Evolutionary conservation across 495 filamentous ascomycete genomes (phyloP).

Genomic region (Astrothelium macrocarpum): DNA sequence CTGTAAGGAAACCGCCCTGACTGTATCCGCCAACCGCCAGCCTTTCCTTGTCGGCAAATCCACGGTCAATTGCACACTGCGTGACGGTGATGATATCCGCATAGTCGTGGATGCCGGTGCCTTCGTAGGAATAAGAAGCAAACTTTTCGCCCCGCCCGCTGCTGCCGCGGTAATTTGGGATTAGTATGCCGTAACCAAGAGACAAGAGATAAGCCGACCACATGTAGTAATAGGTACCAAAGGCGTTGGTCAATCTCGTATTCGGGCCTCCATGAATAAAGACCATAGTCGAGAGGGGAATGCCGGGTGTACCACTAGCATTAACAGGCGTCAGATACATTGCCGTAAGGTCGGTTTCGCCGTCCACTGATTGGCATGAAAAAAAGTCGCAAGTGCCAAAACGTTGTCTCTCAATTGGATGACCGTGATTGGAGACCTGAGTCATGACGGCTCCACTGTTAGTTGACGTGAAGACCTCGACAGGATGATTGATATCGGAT

Average conservation of each 20-base stretch:
- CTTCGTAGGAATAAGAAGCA: conserved; percentile 21
- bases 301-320: too few relatives aligned
- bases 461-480: too few relatives aligned
- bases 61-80: conserved; percentile 23
- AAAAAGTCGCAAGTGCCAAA: too few relatives aligned
- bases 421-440: too few relatives aligned
- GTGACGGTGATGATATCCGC: conserved; percentile 26
- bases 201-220: conserved; percentile 25
- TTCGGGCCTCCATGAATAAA: conserved; percentile 31
- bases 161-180: conserved; percentile 30
- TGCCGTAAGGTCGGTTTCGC: too few relatives aligned
- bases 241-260: conserved; percentile 23
- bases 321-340: too few relatives aligned
- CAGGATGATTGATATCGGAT: too few relatives aligned
- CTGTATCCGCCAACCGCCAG: conserved; percentile 27
- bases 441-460: too few relatives aligned
- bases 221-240: conserved; percentile 23
- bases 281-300: conserved; percentile 27
- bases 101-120: conserved; percentile 25
- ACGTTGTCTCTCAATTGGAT: too few relatives aligned
- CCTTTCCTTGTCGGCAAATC: conserved; percentile 23
- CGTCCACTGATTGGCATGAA: too few relatives aligned
- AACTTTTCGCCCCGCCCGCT: conserved; percentile 26
- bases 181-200: conserved; percentile 27
- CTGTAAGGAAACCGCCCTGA: conserved; percentile 31